Conservation (phyloP, 1,139 yeast genomes). For the Debaryomyces sp. region DNA sequence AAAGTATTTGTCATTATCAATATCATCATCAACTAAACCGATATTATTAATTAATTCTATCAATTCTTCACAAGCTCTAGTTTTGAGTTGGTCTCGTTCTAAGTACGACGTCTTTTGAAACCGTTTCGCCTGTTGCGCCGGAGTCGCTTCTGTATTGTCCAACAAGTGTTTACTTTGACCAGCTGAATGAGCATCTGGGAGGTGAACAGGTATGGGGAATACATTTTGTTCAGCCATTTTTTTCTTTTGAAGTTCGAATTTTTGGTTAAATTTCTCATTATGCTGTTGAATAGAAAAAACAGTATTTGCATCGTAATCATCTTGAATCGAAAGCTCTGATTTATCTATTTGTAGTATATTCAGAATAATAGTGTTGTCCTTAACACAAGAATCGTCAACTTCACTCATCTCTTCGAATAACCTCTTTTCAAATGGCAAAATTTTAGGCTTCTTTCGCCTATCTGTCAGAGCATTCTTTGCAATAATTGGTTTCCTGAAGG, state of each 20-base stretch:
- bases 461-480: not conserved
- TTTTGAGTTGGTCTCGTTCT: slow-evolving; percentile 2
- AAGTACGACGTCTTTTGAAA: slow-evolving; percentile 3
- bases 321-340: slow-evolving; percentile 18
- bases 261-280: slow-evolving; percentile 15
- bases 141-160: not conserved
- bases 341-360: slow-evolving; percentile 9
- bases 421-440: slow-evolving; percentile 13
- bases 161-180: not conserved
- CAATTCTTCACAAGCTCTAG: slow-evolving; percentile 9
- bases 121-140: slow-evolving; percentile 4
- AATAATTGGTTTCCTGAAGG: slow-evolving; percentile 13
- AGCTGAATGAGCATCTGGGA: not conserved
- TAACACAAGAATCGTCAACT: slow-evolving; percentile 9
- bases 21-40: slow-evolving; percentile 16
- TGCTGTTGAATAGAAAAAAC: slow-evolving; percentile 13
- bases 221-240: not conserved
- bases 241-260: slow-evolving; percentile 13
- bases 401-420: slow-evolving; percentile 11
- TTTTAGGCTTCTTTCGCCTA: not conserved
- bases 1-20: not conserved
- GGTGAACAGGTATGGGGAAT: no score
- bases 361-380: slow-evolving; percentile 6
- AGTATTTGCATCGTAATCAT: slow-evolving; percentile 15
- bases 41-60: slow-evolving; percentile 11